Conservation (phyloP, 2,329 filamentous ascomycete species). For the Claviceps arundinis region DNA sequence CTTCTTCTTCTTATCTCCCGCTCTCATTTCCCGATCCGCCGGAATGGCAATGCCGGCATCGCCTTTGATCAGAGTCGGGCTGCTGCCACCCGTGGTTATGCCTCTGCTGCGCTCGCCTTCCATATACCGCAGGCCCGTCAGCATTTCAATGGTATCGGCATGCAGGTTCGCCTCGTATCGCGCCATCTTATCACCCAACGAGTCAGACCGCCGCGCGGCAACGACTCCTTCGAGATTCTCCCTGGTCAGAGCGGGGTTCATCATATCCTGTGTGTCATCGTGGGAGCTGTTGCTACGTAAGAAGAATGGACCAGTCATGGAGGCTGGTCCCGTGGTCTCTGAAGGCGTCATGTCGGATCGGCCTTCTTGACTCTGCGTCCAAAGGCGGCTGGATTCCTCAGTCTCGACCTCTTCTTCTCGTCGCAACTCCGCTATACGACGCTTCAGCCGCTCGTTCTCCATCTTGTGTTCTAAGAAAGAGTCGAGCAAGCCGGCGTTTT, state of each 20-base stretch:
- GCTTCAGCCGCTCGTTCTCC: slow-evolving; percentile 77
- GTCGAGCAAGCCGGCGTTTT: slow-evolving; percentile 72
- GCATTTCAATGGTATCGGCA: slow-evolving; percentile 80
- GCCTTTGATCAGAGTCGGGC: slow-evolving; percentile 68
- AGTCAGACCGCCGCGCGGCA: slow-evolving; percentile 54
- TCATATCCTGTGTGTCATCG: slow-evolving; percentile 37
- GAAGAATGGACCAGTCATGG: slow-evolving; percentile 17
- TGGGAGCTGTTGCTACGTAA: slow-evolving; percentile 16
- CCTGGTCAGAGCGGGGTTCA: slow-evolving; percentile 59
- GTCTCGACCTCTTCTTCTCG: slow-evolving; percentile 73
- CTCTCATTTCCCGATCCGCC: slow-evolving; percentile 59
- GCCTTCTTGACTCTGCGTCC: slow-evolving; percentile 43
- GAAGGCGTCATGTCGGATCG: slow-evolving; percentile 40
- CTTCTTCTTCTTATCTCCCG: slow-evolving; percentile 76
- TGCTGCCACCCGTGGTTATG: slow-evolving; percentile 74
- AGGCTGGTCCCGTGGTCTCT: slow-evolving; percentile 26
- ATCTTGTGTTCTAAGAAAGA: slow-evolving; percentile 95
- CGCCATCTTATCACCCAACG: slow-evolving; percentile 73
- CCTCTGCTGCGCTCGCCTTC: slow-evolving; percentile 81
- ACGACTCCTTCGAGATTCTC: slow-evolving; percentile 67
- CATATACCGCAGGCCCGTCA: slow-evolving; percentile 76
- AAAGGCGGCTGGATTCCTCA: slow-evolving; percentile 50
- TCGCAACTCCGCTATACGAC: slow-evolving; percentile 73
- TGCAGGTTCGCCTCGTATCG: slow-evolving; percentile 65
- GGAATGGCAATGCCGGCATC: slow-evolving; percentile 80